phyloP scores from a whole-genome alignment of 768 basidiomycete genomes.

The Filobasidium floriforme region DNA sequence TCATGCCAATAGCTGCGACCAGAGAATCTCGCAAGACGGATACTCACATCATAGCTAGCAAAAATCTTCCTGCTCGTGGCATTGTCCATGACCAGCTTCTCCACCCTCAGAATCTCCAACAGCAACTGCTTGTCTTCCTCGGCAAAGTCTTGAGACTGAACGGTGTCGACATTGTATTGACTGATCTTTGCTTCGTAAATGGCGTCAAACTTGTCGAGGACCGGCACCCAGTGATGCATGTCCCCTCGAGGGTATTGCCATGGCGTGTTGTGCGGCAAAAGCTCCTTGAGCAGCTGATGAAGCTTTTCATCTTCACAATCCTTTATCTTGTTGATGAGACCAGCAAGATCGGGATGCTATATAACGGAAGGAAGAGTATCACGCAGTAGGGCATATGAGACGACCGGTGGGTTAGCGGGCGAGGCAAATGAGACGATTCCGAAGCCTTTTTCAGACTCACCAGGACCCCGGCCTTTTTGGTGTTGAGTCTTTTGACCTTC shows the following conservation, averaged over 20 bases:
- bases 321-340: slow-evolving; percentile 65
- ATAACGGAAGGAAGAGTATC: neutral
- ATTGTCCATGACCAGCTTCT: slow-evolving; percentile 85
- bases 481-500: slow-evolving; percentile 37
- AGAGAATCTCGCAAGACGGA: neutral
- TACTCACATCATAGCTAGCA: slow-evolving; percentile 87
- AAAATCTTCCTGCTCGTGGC: slow-evolving; percentile 96
- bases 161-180: slow-evolving; percentile 72
- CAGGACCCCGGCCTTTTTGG: slow-evolving; percentile 29
- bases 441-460: slow-evolving; percentile 24
- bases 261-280: slow-evolving; percentile 29
- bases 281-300: slow-evolving; percentile 47
- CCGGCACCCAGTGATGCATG: slow-evolving; percentile 90
- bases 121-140: slow-evolving; percentile 65
- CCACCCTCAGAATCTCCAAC: slow-evolving; percentile 76
- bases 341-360: slow-evolving; percentile 51
- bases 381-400: too few relatives aligned
- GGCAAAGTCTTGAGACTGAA: slow-evolving; percentile 72
- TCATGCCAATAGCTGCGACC: too few relatives aligned
- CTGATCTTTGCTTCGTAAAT: slow-evolving; percentile 74
- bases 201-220: slow-evolving; percentile 89
- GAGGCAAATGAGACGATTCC: neutral
- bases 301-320: slow-evolving; percentile 66
- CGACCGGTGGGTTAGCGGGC: neutral
- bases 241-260: slow-evolving; percentile 98